A percentile compares a stretch with the other conserved stretches of the same genome.
phyloP scores from a whole-genome alignment of 306 rosid species.

The Albizia julibrissin region DNA sequence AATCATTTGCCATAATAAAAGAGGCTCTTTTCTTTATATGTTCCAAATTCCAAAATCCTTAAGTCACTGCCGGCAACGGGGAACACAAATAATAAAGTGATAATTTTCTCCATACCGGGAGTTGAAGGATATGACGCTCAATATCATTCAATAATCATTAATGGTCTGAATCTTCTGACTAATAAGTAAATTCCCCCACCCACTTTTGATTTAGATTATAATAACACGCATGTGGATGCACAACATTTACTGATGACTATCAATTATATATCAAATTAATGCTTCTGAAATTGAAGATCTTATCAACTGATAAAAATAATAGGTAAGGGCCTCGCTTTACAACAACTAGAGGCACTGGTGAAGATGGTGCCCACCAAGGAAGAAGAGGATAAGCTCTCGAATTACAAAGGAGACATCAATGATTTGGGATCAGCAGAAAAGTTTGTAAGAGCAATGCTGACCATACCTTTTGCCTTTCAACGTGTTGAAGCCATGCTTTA shows the following conservation, averaged over 20 bases:
- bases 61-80: conserved; percentile 16
- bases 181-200: conserved; percentile 20
- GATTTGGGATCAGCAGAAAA: conserved; percentile 91
- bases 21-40: neutral
- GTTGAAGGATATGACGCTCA: neutral
- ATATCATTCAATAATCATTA: neutral
- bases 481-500: conserved; percentile 88
- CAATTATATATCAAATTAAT: conserved; percentile 4
- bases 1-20: neutral
- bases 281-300: conserved; percentile 15
- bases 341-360: conserved; percentile 88
- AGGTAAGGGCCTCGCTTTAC: conserved; percentile 75
- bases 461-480: conserved; percentile 74
- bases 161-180: neutral
- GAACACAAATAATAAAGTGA: conserved; percentile 12
- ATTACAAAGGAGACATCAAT: conserved; percentile 72
- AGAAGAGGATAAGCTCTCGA: conserved; percentile 72
- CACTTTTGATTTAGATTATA: conserved; percentile 17
- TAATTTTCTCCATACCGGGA: conserved; percentile 3
- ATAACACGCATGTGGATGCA: conserved; percentile 26
- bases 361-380: conserved; percentile 90
- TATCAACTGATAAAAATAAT: conserved; percentile 30
- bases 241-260: conserved; percentile 25
- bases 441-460: conserved; percentile 65
- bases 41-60: conserved; percentile 30